These are phyloP conservation scores for Phytophthora chlamydospora DNA, from an alignment of 352 stramenopile species.

Conservation along the genomic window DNA sequence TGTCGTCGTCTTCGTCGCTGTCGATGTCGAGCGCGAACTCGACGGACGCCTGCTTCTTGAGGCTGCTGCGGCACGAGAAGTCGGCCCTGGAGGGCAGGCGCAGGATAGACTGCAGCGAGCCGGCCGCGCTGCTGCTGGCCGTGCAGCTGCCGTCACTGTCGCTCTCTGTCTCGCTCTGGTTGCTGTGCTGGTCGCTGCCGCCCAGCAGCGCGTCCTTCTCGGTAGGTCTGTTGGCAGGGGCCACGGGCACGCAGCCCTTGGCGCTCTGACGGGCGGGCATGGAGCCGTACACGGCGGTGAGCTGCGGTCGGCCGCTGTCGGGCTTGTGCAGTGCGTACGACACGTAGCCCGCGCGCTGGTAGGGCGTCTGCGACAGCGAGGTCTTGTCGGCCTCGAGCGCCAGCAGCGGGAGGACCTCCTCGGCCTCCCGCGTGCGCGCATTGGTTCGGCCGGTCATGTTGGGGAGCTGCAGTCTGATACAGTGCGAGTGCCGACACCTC, in stretches of 20 bases:
- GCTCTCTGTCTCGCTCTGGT: slow-evolving; percentile 82
- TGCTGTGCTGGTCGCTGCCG: slow-evolving; percentile 29
- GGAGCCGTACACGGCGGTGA: slow-evolving; percentile 46
- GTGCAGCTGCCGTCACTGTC: slow-evolving; percentile 74
- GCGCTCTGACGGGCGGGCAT: slow-evolving; percentile 23
- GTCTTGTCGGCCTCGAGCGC: slow-evolving; percentile 14
- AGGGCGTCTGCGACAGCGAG: slow-evolving; percentile 9
- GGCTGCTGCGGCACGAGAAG: slow-evolving; percentile 43
- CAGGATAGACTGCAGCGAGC: slow-evolving; percentile 71
- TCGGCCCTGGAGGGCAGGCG: slow-evolving; percentile 48
- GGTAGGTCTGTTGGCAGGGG: slow-evolving; percentile 1
- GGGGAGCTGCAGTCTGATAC: neutral
- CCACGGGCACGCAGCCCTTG: slow-evolving; percentile 18
- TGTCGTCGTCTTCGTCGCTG: slow-evolving; percentile 47
- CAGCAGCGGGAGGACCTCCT: slow-evolving; percentile 37
- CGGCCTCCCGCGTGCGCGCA: slow-evolving; percentile 30
- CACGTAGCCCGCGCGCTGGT: slow-evolving; percentile 42
- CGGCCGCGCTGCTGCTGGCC: slow-evolving; percentile 29
- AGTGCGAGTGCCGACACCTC: slow-evolving; percentile 1
- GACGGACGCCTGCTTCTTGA: slow-evolving; percentile 72
- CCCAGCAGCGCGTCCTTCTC: slow-evolving; percentile 32
- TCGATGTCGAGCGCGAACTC: slow-evolving; percentile 70
- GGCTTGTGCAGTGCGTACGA: slow-evolving; percentile 34
- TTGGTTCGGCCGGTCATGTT: slow-evolving; percentile 33
- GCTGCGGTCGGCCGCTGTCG: slow-evolving; percentile 18